These are phyloP conservation scores for Monosporascus sp. DNA, from an alignment of 2,329 filamentous ascomycete genomes.

Conservation along the genomic window DNA sequence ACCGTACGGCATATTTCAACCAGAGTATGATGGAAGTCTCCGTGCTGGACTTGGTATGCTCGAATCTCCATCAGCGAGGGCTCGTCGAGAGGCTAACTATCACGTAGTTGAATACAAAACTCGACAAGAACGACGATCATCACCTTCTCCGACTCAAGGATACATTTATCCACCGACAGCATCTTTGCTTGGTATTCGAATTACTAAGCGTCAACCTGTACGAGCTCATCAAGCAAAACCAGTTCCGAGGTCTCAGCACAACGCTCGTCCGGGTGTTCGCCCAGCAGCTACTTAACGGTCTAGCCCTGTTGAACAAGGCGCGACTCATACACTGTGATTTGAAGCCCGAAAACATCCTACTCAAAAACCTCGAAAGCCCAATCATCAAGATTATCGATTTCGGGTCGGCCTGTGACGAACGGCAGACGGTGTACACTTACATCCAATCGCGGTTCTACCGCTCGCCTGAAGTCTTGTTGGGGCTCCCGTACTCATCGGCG, in stretches of 20 bases:
- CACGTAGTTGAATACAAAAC: constrained; percentile 83
- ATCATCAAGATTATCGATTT: constrained; percentile 99
- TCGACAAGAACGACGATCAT: constrained; percentile 98
- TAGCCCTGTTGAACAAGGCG: constrained; percentile 91
- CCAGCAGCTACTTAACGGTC: constrained; percentile 88
- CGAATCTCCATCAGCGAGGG: not conserved
- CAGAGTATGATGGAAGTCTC: constrained; percentile 99
- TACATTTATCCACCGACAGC: constrained; percentile 95
- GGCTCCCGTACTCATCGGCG: constrained; percentile 92
- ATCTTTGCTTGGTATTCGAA: constrained; percentile 95
- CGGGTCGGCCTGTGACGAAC: constrained; percentile 94
- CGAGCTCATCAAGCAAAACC: constrained; percentile 98
- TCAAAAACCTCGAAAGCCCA: constrained; percentile 97
- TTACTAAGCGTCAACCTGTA: constrained; percentile 95
- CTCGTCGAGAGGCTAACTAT: constrained; percentile 17
- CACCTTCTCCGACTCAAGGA: constrained; percentile 92
- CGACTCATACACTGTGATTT: constrained; percentile 96
- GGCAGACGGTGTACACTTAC: constrained; percentile 98
- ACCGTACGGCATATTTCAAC: constrained; percentile 98
- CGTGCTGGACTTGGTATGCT: constrained; percentile 79
- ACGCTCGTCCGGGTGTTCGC: constrained; percentile 96
- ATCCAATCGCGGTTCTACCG: constrained; percentile 98
- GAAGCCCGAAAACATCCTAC: constrained; percentile 94
- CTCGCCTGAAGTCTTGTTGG: constrained; percentile 92
- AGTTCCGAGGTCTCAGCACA: constrained; percentile 94